Base-by-base conservation (phyloP, 495 filamentous ascomycete genomes). In the Ascodesmis nigricans region DNA sequence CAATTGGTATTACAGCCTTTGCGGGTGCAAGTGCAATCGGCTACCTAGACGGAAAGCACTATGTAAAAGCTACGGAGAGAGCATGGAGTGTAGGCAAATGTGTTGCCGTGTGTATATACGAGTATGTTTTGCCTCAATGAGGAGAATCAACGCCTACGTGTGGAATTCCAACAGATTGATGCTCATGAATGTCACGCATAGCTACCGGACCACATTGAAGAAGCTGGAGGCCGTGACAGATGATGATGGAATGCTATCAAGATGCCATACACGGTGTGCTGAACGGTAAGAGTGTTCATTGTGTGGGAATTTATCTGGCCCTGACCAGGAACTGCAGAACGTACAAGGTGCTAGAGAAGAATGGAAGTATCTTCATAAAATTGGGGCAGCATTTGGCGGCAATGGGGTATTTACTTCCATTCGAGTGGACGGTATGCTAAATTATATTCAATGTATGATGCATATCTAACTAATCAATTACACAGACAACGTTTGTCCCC, bases 341-440 rank as follows among this genome's bases (percentile, higher is more conserved):
- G 7, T 58, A 95, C 11, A 61, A 63, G 22, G 82, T 87, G 0
- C 58, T 99, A 18, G 84, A 99, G 61, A 76, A 73, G 58, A 95
- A 90, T 57, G 87, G 87, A 23, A 91, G 83, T 4, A 82, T 99
- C 46, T 99, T 95, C 45, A 95, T 99, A 49, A 99, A 99, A 54
- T 57, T 99, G 17, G 87, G 87, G 15, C 87, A 99, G 44, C 87
- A 99, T 58, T 56, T 99, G 54, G 66, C 69, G 50, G 87, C 81
- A 41, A 81, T 99, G 79, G 82, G 81, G 46, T 99, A 99, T 52
- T 63, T 99, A 7, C 68, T 99, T 4, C 87, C 90, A 1, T 51
- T 63, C 13, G 87, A 99, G 58, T 99, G 90, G 90, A 92, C 82
- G 3, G 45, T 49, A 36, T 11, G 22, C n/a, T 17, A 31, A 0